phyloP scores from a whole-genome alignment of 1,284 basidiomycete genomes.

The Boletus semigastroideus region DNA sequence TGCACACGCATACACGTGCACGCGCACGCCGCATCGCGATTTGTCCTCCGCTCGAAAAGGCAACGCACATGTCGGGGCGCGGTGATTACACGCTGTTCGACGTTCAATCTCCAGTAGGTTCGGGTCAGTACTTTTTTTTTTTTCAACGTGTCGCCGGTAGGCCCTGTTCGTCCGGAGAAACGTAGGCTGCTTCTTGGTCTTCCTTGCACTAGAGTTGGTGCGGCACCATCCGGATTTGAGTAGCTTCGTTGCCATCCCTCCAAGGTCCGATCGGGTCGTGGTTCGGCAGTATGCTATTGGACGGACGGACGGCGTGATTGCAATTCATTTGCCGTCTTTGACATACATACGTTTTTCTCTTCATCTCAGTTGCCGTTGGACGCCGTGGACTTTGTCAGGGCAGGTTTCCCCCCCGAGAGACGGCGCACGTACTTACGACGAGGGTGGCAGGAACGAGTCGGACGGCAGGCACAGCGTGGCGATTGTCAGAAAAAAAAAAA shows the following conservation, averaged over 20 bases:
- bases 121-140: no score
- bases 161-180: no score
- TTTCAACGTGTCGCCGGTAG: no score
- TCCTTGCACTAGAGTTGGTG: background rate
- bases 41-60: background rate
- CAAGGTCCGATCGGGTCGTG: slow-evolving; percentile 9
- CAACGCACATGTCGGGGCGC: slow-evolving; percentile 1
- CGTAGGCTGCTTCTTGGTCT: no score
- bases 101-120: no score
- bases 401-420: no score
- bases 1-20: no score
- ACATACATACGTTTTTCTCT: background rate
- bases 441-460: no score
- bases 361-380: background rate
- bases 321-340: slow-evolving; percentile 1
- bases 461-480: background rate
- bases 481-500: background rate
- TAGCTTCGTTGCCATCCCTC: slow-evolving; percentile 1
- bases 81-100: slow-evolving; percentile 8
- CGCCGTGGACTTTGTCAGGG: no score
- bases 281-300: background rate
- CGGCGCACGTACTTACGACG: no score
- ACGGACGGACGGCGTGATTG: background rate
- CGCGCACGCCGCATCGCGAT: no score
- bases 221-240: slow-evolving; percentile 1